Conservation (phyloP, 768 basidiomycete species). For the Boletus eberwhitei region DNA sequence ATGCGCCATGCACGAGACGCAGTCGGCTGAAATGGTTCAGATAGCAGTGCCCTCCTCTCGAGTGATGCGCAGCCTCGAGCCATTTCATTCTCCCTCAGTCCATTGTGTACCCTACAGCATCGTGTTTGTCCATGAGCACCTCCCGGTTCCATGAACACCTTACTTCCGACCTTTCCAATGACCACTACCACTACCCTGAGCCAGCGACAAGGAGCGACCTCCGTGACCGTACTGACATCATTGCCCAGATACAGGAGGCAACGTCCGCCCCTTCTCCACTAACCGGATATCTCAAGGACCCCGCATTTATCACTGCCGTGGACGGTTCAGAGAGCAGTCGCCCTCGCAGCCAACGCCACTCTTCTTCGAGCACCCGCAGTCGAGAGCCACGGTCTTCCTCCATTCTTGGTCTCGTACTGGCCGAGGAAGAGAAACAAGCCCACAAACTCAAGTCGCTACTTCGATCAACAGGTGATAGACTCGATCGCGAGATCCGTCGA, state of each 20-base stretch:
- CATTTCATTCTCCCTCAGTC: conserved; percentile 6
- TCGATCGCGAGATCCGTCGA: conserved; percentile 55
- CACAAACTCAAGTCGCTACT: conserved; percentile 52
- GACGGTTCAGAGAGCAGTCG: conserved; percentile 31
- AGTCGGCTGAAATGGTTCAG: background rate
- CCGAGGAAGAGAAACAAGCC: conserved; percentile 57
- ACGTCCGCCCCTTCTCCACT: conserved; percentile 45
- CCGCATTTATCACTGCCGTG: conserved; percentile 36
- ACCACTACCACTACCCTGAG: conserved; percentile 15
- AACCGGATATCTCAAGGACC: conserved; percentile 43
- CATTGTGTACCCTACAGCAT: conserved; percentile 5
- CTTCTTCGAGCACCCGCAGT: conserved; percentile 38
- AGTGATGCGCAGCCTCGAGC: conserved; percentile 1
- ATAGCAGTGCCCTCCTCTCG: conserved; percentile 11
- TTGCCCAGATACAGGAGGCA: conserved; percentile 42
- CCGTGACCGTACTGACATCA: conserved; percentile 30
- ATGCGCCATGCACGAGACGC: conserved; percentile 21
- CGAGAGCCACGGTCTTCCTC: conserved; percentile 38
- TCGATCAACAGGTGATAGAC: conserved; percentile 46
- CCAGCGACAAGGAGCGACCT: background rate
- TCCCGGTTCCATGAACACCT: conserved; percentile 33
- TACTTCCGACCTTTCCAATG: conserved; percentile 14
- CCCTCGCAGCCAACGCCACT: conserved; percentile 28
- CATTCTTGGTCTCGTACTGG: conserved; percentile 42
- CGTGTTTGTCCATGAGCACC: conserved; percentile 24